Base-by-base conservation (phyloP, 1,139 yeast species). In the Suhomyces ambrosiae region DNA sequence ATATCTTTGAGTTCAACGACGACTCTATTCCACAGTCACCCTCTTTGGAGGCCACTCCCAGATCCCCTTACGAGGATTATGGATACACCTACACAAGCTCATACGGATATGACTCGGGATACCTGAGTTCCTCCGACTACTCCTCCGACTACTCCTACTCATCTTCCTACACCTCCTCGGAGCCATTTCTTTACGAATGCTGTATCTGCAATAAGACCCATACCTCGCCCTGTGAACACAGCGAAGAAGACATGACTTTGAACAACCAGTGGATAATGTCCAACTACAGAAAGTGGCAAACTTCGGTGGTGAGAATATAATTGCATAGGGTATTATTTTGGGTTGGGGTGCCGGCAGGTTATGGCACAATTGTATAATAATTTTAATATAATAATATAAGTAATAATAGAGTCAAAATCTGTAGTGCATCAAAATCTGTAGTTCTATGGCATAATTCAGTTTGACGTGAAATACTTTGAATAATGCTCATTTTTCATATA, bases 251-350 rank as follows among this genome's bases (percentile, higher is more conserved):
- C 35, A 39, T 48, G 30, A 45, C 46, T 30, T 31, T 44, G 30
- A 50, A 46, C 34, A 53, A 53, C 44, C 49, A 49, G 27, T 45
- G 45, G 38, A 44, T 53, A 13, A 52, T 48, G 48, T 47, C 44
- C 23, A 53, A 53, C 44, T 53, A 53, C 47, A 45, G 57, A 41
- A 53, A 52, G 33, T 53, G 58, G 58, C 50, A 35, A 25, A 35
- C 43, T 6, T 35, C 43, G 18, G 39, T 40, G 23, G 38, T 33
- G 10, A 40, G 38, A 30, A 21, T 33, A 33, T 35, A 30, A 28
- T 21, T 24, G 24, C 16, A 11, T 11, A 11, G 12, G 26, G 33
- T 23, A 28, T 28, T 29, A 29, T 24, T 24, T 12, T 29, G 17
- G 31, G 33, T 24, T 12, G 32, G 37, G 13, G 28, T 38, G 35